phyloP scores from a whole-genome alignment of 208 protist species.

The Tritrichomonas foetus region DNA sequence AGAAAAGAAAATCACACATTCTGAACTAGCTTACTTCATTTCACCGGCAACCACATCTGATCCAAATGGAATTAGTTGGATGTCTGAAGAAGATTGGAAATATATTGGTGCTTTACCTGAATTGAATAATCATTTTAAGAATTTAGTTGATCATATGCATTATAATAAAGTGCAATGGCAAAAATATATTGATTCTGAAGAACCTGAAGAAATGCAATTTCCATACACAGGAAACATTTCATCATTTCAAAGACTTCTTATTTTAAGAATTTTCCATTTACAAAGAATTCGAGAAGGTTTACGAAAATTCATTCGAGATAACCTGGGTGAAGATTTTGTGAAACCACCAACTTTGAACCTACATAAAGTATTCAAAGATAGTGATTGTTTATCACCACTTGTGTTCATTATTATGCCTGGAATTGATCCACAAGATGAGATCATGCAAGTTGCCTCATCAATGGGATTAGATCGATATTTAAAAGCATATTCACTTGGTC shows the following conservation, averaged over 20 bases:
- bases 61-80: conserved; percentile 63
- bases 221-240: neutral
- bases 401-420: conserved; percentile 98
- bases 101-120: neutral
- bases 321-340: neutral
- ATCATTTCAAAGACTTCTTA: conserved; percentile 78
- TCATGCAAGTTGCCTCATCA: conserved; percentile 62
- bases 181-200: neutral
- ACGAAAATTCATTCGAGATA: conserved; percentile 43
- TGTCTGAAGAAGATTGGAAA: neutral
- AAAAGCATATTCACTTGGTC: conserved; percentile 88
- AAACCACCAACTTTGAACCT: conserved; percentile 69
- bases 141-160: neutral
- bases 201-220: neutral
- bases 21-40: conserved; percentile 57
- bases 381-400: conserved; percentile 78
- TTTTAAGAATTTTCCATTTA: conserved; percentile 81
- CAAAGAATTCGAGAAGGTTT: conserved; percentile 87
- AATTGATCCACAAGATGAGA: conserved; percentile 74
- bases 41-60: neutral
- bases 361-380: conserved; percentile 80
- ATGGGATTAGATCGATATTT: conserved; percentile 81
- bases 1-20: conserved; percentile 58
- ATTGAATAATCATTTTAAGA: neutral
- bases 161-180: neutral